Percentiles rank a stretch among this genome's conserved stretches.
These are phyloP conservation scores for Onygenales sp. DNA, from an alignment of 2,329 filamentous ascomycete genomes.

Conservation along the genomic window DNA sequence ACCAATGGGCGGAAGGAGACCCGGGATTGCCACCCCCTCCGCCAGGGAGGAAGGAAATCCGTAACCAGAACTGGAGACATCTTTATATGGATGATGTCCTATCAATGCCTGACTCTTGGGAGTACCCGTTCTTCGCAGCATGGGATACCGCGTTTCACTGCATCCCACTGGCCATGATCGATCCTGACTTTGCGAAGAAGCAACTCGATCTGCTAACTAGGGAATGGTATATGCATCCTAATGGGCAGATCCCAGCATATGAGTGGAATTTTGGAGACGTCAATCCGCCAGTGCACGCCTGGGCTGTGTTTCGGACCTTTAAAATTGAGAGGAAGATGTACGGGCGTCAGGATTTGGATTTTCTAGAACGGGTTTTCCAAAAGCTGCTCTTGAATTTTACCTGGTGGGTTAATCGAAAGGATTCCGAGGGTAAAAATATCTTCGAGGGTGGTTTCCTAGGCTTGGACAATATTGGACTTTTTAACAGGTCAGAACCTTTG, in stretches of 20 bases:
- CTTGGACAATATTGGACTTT: constrained; percentile 92
- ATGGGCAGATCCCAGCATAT: constrained; percentile 84
- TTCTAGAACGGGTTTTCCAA: constrained; percentile 92
- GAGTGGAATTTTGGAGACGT: constrained; percentile 99
- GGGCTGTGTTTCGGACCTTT: constrained; percentile 91
- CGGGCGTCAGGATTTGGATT: constrained; percentile 86
- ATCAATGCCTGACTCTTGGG: constrained; percentile 98
- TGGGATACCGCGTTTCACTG: constrained; percentile 98
- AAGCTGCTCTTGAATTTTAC: constrained; percentile 95
- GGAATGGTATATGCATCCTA: constrained; percentile 98
- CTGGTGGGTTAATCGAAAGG: constrained; percentile 98
- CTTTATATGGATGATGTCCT: constrained; percentile 90
- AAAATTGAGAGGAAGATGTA: constrained; percentile 98
- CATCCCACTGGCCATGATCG: constrained; percentile 91
- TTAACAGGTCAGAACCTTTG: constrained; percentile 91
- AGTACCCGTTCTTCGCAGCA: constrained; percentile 94
- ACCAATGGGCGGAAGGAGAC: constrained; percentile 95
- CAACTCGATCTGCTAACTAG: constrained; percentile 91
- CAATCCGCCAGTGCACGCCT: constrained; percentile 92
- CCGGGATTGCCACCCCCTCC: constrained; percentile 81
- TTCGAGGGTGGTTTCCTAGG: constrained; percentile 95
- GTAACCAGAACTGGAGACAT: constrained; percentile 88
- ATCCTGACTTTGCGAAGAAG: constrained; percentile 96
- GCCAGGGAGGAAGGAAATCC: constrained; percentile 63
- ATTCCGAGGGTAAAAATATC: constrained; percentile 88